phyloP scores from a whole-genome alignment of 169 alveolate species.

The Theileria orientalis region DNA sequence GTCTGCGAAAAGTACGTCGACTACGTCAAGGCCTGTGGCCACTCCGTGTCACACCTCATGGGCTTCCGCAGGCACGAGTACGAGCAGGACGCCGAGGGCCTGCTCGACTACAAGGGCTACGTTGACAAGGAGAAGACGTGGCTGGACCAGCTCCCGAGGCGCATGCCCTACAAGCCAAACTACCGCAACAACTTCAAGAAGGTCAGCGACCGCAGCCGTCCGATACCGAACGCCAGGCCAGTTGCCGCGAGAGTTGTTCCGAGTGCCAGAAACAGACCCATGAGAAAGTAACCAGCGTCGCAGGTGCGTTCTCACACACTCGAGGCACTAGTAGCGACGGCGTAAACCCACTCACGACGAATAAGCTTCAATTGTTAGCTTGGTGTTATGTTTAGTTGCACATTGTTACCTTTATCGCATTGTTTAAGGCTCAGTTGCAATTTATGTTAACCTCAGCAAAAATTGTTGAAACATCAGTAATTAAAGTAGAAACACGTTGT shows the following conservation, averaged over 20 bases:
- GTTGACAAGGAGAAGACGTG: constrained; percentile 59
- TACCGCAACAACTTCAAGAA: constrained; percentile 5
- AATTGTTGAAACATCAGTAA: too few relatives aligned
- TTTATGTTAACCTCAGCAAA: too few relatives aligned
- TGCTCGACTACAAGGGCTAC: constrained; percentile 68
- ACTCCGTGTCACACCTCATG: constrained; percentile 57
- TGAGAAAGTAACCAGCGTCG: background rate
- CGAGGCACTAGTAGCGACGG: too few relatives aligned
- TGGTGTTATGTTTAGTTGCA: too few relatives aligned
- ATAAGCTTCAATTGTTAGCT: too few relatives aligned
- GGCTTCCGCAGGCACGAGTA: constrained; percentile 79
- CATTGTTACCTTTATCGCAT: too few relatives aligned
- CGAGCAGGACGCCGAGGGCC: constrained; percentile 64
- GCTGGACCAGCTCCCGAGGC: constrained; percentile 3
- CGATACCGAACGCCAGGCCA: background rate
- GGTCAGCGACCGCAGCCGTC: constrained; percentile 12
- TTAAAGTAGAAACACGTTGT: too few relatives aligned
- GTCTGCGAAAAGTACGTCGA: constrained; percentile 74
- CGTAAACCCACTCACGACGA: too few relatives aligned
- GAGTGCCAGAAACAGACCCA: background rate
- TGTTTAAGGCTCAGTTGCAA: too few relatives aligned
- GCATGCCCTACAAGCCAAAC: background rate
- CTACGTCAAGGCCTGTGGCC: constrained; percentile 57
- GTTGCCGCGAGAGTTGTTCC: background rate
- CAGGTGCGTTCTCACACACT: too few relatives aligned